Conservation (phyloP, 2,329 filamentous ascomycete species). For the Exutisphaerella laricina region DNA sequence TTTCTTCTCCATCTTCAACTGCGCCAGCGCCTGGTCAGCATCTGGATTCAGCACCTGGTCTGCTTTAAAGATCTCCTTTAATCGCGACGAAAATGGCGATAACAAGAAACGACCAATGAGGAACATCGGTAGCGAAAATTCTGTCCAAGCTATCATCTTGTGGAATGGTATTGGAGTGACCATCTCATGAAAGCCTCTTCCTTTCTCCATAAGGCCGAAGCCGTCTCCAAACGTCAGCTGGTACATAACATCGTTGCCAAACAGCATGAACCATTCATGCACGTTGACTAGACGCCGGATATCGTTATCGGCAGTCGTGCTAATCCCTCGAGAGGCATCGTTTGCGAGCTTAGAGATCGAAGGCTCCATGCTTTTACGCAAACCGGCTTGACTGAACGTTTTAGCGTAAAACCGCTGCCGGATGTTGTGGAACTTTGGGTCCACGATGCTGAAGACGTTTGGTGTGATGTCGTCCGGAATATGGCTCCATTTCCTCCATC, state of each 20-base stretch:
- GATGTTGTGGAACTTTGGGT: slow-evolving; percentile 30
- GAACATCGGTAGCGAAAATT: neutral
- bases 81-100: neutral
- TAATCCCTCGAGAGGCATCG: slow-evolving; percentile 22
- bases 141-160: neutral
- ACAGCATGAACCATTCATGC: slow-evolving; percentile 35
- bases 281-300: slow-evolving; percentile 36
- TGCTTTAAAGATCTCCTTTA: neutral
- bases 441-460: slow-evolving; percentile 33
- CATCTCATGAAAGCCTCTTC: neutral
- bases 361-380: slow-evolving; percentile 27
- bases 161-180: neutral
- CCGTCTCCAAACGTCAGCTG: neutral
- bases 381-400: slow-evolving; percentile 30
- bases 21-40: neutral
- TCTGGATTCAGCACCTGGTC: neutral
- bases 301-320: slow-evolving; percentile 17
- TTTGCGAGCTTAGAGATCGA: slow-evolving; percentile 23
- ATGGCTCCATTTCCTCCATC: slow-evolving; percentile 24
- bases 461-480: slow-evolving; percentile 5
- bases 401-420: slow-evolving; percentile 33
- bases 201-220: neutral
- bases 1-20: neutral
- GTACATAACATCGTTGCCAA: slow-evolving; percentile 33
- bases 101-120: neutral